A percentile compares a stretch with the other conserved stretches of the same genome.
phyloP scores from a whole-genome alignment of 2,329 filamentous ascomycete genomes.

The Rhynchosporium secalis region DNA sequence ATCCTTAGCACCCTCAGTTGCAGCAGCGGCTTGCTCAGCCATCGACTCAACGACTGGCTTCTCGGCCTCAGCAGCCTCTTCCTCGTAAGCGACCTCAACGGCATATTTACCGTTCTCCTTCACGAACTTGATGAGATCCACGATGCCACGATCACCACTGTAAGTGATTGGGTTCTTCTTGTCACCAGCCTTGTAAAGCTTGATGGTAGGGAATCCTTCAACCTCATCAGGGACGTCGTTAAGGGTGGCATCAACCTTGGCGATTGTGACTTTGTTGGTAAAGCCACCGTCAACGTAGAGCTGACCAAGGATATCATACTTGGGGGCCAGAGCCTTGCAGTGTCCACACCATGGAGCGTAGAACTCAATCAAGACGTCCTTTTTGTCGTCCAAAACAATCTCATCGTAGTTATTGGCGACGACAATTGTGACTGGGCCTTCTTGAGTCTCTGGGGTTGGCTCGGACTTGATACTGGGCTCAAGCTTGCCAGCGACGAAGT shows the following conservation, averaged over 20 bases:
- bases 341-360: conserved; percentile 99
- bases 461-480: conserved; percentile 98
- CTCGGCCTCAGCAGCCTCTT: conserved; percentile 54
- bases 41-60: conserved; percentile 42
- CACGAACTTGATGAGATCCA: conserved; percentile 90
- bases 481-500: conserved; percentile 83
- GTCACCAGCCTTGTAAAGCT: conserved; percentile 88
- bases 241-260: conserved; percentile 93
- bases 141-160: conserved; percentile 80
- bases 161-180: conserved; percentile 87
- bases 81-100: conserved; percentile 63
- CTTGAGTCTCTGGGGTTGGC: conserved; percentile 90
- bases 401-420: conserved; percentile 94
- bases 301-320: conserved; percentile 89
- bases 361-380: conserved; percentile 97
- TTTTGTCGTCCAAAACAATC: conserved; percentile 86
- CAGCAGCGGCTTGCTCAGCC: conserved; percentile 43
- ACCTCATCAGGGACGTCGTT: conserved; percentile 98
- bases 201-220: conserved; percentile 98
- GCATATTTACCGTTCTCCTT: conserved; percentile 93
- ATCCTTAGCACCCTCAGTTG: conserved; percentile 40
- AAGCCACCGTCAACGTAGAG: conserved; percentile 74
- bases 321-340: conserved; percentile 96
- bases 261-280: conserved; percentile 84
- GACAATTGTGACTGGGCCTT: conserved; percentile 81